Conservation (phyloP, 164 flowering plant genomes). For the Stephania japonica region DNA sequence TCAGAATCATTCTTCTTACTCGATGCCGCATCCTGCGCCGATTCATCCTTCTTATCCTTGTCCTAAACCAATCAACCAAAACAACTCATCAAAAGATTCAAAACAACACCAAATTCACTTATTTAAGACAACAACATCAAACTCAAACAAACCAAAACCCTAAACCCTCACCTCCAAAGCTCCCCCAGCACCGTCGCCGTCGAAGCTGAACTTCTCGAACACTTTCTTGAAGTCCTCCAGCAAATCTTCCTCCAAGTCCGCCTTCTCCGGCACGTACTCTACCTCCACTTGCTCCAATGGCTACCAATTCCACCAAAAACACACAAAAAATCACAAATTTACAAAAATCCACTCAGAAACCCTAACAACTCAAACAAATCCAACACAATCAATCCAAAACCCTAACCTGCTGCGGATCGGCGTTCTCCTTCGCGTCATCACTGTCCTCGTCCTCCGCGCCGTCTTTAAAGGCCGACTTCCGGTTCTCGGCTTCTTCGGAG, state of each 20-base stretch:
- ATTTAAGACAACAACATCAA: neutral
- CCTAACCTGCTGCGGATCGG: constrained; percentile 48
- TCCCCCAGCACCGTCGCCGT: constrained; percentile 34
- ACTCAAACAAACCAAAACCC: neutral
- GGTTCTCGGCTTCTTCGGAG: neutral
- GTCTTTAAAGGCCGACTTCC: neutral
- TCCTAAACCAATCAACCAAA: constrained; percentile 32
- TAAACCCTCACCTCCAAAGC: constrained; percentile 19
- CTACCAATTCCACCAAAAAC: constrained; percentile 18
- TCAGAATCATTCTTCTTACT: constrained; percentile 69
- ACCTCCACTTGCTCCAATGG: constrained; percentile 54
- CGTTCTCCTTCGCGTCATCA: constrained; percentile 47
- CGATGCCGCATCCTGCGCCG: constrained; percentile 37
- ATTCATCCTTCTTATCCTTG: constrained; percentile 63
- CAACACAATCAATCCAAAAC: neutral
- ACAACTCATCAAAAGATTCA: neutral
- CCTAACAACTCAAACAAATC: neutral
- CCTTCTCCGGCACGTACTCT: constrained; percentile 85
- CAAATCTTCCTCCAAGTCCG: constrained; percentile 56
- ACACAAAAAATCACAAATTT: neutral
- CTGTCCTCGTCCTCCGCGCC: constrained; percentile 16
- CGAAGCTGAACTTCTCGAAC: constrained; percentile 69
- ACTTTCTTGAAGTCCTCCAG: constrained; percentile 74
- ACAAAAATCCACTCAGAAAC: neutral
- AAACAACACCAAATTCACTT: neutral